phyloP scores from a whole-genome alignment of 2,329 filamentous ascomycete species.

The Xylariaceae sp. region DNA sequence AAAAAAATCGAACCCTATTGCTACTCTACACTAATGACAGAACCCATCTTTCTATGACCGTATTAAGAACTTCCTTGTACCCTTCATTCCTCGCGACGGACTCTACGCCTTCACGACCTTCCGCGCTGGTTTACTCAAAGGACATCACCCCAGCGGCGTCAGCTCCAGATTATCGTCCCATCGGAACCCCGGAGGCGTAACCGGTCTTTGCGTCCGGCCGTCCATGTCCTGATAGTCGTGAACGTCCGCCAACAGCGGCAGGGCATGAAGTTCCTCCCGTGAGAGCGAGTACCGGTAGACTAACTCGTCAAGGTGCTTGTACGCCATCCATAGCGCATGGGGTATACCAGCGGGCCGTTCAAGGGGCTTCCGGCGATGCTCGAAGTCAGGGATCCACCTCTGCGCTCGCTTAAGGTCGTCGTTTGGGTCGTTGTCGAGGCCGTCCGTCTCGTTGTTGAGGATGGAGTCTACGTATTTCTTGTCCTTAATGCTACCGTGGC shows the following conservation, averaged over 20 bases:
- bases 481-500: background rate
- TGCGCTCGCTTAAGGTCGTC: conserved; percentile 1
- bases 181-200: conserved; percentile 6
- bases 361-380: background rate
- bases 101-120: background rate
- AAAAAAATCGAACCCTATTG: too few species aligned
- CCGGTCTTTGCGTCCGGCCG: background rate
- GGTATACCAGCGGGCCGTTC: background rate
- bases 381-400: conserved; percentile 14
- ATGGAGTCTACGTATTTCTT: conserved; percentile 15
- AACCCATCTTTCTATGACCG: too few species aligned
- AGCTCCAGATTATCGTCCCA: conserved; percentile 14
- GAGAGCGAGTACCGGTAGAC: conserved; percentile 15
- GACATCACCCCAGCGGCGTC: background rate
- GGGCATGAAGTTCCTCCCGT: background rate
- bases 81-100: too few species aligned
- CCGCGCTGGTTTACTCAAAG: background rate
- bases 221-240: conserved; percentile 13
- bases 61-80: too few species aligned
- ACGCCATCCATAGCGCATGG: conserved; percentile 11
- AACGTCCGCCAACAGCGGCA: conserved; percentile 13
- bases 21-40: too few species aligned
- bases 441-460: background rate
- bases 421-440: background rate
- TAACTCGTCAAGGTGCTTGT: conserved; percentile 9